Evolutionary conservation across 805 yeast species (phyloP), one percentile per base, ranked within the genome.

Genomic region (Saccharomyces mikatae): DNA sequence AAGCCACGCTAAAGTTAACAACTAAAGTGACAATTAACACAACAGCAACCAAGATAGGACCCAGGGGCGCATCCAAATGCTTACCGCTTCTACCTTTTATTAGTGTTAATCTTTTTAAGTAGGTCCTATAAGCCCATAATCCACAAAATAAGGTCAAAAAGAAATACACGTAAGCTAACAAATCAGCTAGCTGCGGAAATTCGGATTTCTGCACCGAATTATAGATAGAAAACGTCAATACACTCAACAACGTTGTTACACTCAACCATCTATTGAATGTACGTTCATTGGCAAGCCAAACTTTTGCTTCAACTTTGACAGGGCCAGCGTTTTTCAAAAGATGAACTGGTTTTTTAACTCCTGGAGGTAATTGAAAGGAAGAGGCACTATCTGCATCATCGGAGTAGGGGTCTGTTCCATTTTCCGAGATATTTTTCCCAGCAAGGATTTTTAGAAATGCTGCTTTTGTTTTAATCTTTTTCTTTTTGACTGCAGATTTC

Each of bases 241-340:
- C 84, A 22, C 96, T 83, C 61, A 94, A 77, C 67, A 94, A 75
- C 0, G 95, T 82, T 13, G 96, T 87, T 26, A 92, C 92, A 58
- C 86, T 90, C 60, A 94, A 77, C 99, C 99, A 94, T 71, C 95
- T 81, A 76, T 89, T 86, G 75, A 91, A 92, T 2, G 99, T 94
- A 71, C 99, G 86, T 74, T 94, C 99, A 67, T 94, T 94, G 32
- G 99, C 99, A 59, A 94, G 78, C 97, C 98, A 94, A 13, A 94
- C 99, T 67, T 94, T 94, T 30, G 98, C 95, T 74, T 94, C 99
- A 55, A 94, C 91, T 71, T 87, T 90, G 54, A 90, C 81, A 1
- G 97, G 94, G 8, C 97, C 96, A 26, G 91, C 84, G 69, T 90
- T 90, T 66, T 91, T 87, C 62, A 92, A 78, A 71, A 87, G 81